A percentile compares a stretch with the other conserved stretches of the same genome.
These are phyloP conservation scores for Phytophthora lateralis DNA, from an alignment of 352 stramenopile species.

Conservation along the genomic window DNA sequence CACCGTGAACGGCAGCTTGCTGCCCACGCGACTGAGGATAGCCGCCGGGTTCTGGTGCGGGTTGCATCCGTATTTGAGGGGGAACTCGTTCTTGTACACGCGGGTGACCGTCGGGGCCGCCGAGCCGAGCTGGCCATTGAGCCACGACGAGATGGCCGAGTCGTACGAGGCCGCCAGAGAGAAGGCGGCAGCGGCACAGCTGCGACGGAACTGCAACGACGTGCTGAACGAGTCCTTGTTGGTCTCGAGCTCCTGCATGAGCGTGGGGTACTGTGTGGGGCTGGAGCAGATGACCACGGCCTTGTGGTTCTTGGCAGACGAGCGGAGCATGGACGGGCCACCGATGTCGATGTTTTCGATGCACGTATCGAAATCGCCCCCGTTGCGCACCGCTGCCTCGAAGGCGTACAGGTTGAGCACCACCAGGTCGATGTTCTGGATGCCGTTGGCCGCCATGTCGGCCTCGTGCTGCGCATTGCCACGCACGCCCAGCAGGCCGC, in stretches of 20 bases:
- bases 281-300: constrained; percentile 98
- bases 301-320: constrained; percentile 99
- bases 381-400: constrained; percentile 94
- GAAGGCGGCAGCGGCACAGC: constrained; percentile 83
- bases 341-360: constrained; percentile 99
- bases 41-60: constrained; percentile 98
- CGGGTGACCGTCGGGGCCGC: constrained; percentile 83
- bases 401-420: constrained; percentile 99
- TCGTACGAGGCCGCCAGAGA: constrained; percentile 94
- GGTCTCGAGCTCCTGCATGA: constrained; percentile 94
- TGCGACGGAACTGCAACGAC: constrained; percentile 87
- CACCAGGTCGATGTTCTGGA: constrained; percentile 98
- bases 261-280: constrained; percentile 94
- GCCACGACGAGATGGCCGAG: constrained; percentile 96
- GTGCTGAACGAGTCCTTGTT: constrained; percentile 89
- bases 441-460: constrained; percentile 96
- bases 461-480: constrained; percentile 96
- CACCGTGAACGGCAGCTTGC: constrained; percentile 88
- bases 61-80: constrained; percentile 98
- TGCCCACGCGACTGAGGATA: constrained; percentile 69
- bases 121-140: constrained; percentile 91
- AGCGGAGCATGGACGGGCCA: constrained; percentile 98
- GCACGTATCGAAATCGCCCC: constrained; percentile 96
- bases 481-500: constrained; percentile 97
- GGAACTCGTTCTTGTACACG: constrained; percentile 95